phyloP scores from a whole-genome alignment of 805 yeast genomes.

The Myxozyma geophila region DNA sequence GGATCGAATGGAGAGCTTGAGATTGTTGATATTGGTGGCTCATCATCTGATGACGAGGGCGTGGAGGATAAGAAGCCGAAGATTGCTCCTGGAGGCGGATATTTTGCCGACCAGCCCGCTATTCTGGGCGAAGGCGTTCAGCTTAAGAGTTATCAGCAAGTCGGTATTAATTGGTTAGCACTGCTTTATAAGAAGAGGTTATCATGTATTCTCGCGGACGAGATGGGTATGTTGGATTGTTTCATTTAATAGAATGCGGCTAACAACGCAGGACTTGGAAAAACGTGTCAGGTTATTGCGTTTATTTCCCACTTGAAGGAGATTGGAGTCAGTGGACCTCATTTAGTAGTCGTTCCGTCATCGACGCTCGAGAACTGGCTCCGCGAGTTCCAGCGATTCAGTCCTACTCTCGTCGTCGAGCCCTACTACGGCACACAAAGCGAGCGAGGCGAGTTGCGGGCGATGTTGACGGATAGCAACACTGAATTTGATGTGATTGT shows the following conservation, averaged over 20 bases:
- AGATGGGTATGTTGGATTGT: constrained; percentile 67
- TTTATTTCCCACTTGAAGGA: constrained; percentile 85
- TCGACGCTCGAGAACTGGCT: constrained; percentile 98
- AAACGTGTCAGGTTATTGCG: constrained; percentile 94
- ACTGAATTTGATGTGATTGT: constrained; percentile 81
- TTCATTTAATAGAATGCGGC: neutral
- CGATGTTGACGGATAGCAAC: constrained; percentile 59
- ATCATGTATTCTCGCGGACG: constrained; percentile 96
- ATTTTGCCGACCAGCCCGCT: constrained; percentile 71
- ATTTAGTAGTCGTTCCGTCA: constrained; percentile 92
- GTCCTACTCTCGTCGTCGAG: constrained; percentile 78
- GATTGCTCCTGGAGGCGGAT: constrained; percentile 40
- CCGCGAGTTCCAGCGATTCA: constrained; percentile 87
- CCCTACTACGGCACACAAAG: constrained; percentile 90
- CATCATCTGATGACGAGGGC: constrained; percentile 22
- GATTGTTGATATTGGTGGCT: constrained; percentile 43
- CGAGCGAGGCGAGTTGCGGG: constrained; percentile 85
- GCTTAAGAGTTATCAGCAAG: constrained; percentile 89
- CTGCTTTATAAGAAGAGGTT: constrained; percentile 75
- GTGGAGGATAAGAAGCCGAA: constrained; percentile 12
- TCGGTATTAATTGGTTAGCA: constrained; percentile 94
- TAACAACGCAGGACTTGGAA: constrained; percentile 61
- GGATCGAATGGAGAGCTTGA: constrained; percentile 70
- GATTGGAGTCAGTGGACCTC: constrained; percentile 72
- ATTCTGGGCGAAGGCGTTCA: constrained; percentile 65